phyloP scores from a whole-genome alignment of 129 eudicot genomes.

The Gnaphalium uliginosum region DNA sequence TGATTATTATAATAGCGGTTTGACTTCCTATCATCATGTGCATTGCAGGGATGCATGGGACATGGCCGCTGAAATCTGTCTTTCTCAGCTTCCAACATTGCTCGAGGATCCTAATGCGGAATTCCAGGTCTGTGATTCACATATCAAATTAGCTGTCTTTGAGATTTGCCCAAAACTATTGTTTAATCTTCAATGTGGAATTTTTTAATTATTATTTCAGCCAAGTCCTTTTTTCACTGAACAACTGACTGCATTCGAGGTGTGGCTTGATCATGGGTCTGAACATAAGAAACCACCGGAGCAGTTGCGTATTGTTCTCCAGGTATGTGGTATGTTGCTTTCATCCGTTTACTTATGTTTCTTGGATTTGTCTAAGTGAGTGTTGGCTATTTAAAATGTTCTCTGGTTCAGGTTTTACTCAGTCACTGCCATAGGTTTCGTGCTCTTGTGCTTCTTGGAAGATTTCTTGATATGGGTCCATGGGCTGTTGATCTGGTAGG shows the following conservation, averaged over 20 bases:
- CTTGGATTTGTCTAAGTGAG: background rate
- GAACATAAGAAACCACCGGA: slow-evolving; percentile 87
- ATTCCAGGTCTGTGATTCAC: slow-evolving; percentile 61
- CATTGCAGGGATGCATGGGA: slow-evolving; percentile 95
- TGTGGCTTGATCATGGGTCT: slow-evolving; percentile 98
- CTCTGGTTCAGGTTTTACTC: slow-evolving; percentile 64
- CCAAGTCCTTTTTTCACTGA: slow-evolving; percentile 93
- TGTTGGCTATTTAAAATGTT: background rate
- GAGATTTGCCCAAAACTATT: background rate
- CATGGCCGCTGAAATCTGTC: slow-evolving; percentile 99
- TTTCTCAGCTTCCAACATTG: slow-evolving; percentile 85
- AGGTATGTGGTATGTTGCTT: slow-evolving; percentile 39
- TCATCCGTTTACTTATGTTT: background rate
- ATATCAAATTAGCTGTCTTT: background rate
- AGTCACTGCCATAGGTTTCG: slow-evolving; percentile 94
- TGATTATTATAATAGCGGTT: slow-evolving; percentile 2
- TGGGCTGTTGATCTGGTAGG: slow-evolving; percentile 99
- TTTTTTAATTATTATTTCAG: slow-evolving; percentile 31
- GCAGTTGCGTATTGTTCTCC: slow-evolving; percentile 95
- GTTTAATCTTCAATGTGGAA: background rate
- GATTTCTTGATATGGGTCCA: slow-evolving; percentile 98
- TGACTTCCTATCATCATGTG: slow-evolving; percentile 11
- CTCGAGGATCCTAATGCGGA: slow-evolving; percentile 87
- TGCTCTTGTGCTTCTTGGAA: slow-evolving; percentile 96
- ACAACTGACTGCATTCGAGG: slow-evolving; percentile 87